phyloP scores from a whole-genome alignment of 1,284 basidiomycete species.

The Austroboletus novae-zelandiae region DNA sequence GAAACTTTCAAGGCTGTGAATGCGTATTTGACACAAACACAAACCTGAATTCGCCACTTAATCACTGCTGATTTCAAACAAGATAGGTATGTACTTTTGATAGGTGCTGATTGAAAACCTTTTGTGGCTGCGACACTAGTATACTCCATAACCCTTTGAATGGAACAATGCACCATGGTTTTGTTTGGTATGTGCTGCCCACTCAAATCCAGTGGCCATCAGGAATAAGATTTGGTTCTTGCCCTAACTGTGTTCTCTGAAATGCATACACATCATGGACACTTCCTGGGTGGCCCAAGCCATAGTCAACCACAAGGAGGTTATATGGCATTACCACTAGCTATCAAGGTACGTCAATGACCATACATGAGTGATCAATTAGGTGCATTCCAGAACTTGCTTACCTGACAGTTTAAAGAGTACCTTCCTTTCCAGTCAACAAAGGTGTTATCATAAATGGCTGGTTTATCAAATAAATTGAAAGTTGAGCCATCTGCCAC shows the following conservation, averaged over 20 bases:
- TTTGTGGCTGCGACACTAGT: background rate
- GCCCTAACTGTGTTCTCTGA: background rate
- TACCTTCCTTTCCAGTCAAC: constrained; percentile 15
- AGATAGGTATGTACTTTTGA: no score
- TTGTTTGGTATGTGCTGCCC: background rate
- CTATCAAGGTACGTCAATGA: no score
- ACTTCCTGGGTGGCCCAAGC: background rate
- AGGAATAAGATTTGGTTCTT: no score
- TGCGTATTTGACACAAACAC: constrained; percentile 8
- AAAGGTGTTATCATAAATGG: constrained; percentile 12
- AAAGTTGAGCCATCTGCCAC: constrained; percentile 14
- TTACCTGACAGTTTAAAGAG: constrained; percentile 9
- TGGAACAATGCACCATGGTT: background rate
- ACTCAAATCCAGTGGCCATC: background rate
- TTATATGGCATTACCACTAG: background rate
- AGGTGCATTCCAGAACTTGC: no score
- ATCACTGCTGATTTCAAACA: no score
- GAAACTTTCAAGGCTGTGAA: constrained; percentile 18
- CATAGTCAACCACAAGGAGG: background rate
- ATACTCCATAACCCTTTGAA: background rate
- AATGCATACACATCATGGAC: constrained; percentile 1
- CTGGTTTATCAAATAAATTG: constrained; percentile 18
- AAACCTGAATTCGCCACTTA: constrained; percentile 1
- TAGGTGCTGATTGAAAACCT: no score
- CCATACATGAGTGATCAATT: no score